Percentiles rank a stretch among this genome's conserved stretches.
Evolutionary conservation across 2,329 filamentous ascomycete genomes (phyloP).

Genomic region (Xylariaceae sp.): DNA sequence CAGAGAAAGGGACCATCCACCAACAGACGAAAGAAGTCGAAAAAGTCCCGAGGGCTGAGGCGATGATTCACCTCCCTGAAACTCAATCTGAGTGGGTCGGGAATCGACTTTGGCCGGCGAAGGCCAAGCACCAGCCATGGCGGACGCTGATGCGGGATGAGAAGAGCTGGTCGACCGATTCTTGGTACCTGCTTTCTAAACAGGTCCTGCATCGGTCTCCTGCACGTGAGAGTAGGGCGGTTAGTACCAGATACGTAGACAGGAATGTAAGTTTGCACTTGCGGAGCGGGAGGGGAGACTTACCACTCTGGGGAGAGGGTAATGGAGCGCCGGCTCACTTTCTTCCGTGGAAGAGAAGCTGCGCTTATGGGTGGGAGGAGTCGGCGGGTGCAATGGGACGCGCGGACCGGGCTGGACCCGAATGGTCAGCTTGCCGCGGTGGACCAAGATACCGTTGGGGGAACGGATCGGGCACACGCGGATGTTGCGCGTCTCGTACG

Average conservation of each 20-base stretch:
- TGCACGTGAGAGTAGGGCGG: not conserved
- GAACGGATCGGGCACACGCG: no score
- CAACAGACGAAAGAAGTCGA: not conserved
- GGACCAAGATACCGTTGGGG: no score
- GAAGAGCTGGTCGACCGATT: constrained; percentile 3
- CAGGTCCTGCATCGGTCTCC: constrained; percentile 16
- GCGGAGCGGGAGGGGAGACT: not conserved
- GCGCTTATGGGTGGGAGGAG: constrained; percentile 1
- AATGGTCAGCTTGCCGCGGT: constrained; percentile 8
- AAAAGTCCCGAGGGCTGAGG: not conserved
- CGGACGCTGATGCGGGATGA: not conserved
- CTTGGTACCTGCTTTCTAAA: constrained; percentile 15
- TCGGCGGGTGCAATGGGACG: not conserved
- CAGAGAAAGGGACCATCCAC: not conserved
- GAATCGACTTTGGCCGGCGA: constrained; percentile 10
- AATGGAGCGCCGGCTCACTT: not conserved
- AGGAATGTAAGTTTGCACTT: not conserved
- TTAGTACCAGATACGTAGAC: constrained; percentile 1
- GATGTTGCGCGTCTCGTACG: not conserved
- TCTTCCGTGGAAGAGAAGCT: not conserved
- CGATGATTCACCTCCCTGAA: not conserved
- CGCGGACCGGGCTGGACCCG: not conserved
- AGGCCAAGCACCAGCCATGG: constrained; percentile 17
- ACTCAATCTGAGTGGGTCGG: no score
- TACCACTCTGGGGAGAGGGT: not conserved